phyloP scores from a whole-genome alignment of 1,284 basidiomycete species.

The Fomes fomentarius region DNA sequence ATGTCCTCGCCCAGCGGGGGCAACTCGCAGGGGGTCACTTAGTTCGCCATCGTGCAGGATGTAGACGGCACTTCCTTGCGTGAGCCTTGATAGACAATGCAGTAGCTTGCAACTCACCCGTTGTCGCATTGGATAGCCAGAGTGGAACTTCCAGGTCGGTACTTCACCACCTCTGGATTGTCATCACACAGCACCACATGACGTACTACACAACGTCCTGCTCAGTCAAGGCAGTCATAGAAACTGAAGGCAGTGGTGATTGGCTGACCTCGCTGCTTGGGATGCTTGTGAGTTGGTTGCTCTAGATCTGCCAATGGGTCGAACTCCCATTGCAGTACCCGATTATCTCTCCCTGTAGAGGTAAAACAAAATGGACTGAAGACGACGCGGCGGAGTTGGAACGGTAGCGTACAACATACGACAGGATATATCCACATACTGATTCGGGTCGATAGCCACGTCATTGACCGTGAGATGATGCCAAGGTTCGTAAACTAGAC shows the following conservation, averaged over 20 bases:
- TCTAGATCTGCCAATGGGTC: neutral
- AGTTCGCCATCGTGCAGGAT: constrained; percentile 5
- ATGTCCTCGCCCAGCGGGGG: constrained; percentile 3
- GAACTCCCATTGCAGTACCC: constrained; percentile 27
- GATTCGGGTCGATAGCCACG: constrained; percentile 28
- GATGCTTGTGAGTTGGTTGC: neutral
- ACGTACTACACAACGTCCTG: too few relatives aligned
- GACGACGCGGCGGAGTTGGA: too few relatives aligned
- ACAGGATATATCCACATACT: constrained; percentile 16
- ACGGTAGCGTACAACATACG: too few relatives aligned
- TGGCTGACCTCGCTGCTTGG: too few relatives aligned
- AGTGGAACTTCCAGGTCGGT: constrained; percentile 18
- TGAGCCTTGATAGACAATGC: neutral
- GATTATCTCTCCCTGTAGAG: constrained; percentile 27
- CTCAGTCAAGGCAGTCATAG: too few relatives aligned
- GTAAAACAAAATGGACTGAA: constrained; percentile 24
- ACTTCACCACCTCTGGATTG: constrained; percentile 25
- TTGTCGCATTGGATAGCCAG: constrained; percentile 27
- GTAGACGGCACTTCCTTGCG: constrained; percentile 12
- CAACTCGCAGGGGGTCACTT: neutral
- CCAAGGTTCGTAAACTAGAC: neutral
- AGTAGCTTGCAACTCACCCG: constrained; percentile 15
- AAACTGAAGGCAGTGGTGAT: too few relatives aligned
- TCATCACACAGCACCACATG: constrained; percentile 12
- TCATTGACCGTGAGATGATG: constrained; percentile 27